phyloP scores from a whole-genome alignment of 148 eudicot genomes.

The Vaccinium macrocarpon region DNA sequence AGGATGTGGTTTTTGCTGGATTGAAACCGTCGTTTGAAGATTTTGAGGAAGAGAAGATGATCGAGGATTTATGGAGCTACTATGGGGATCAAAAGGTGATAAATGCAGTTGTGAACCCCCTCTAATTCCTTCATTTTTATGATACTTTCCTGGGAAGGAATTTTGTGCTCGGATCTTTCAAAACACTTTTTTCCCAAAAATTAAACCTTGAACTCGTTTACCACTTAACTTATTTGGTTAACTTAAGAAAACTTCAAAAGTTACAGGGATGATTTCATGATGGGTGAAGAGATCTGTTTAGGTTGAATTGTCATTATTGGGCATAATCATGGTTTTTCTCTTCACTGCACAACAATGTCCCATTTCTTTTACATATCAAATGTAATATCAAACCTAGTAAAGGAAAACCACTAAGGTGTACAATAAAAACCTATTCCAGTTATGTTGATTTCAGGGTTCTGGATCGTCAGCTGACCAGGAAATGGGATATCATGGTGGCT shows the following conservation, averaged over 20 bases:
- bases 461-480: constrained; percentile 24
- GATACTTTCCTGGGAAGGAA: background rate
- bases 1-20: constrained; percentile 78
- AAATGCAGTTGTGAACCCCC: background rate
- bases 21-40: constrained; percentile 44
- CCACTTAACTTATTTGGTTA: background rate
- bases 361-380: background rate
- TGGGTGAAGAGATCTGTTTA: background rate
- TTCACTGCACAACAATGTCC: too few relatives aligned
- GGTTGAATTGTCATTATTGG: background rate
- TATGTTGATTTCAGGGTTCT: constrained; percentile 35
- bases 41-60: constrained; percentile 50
- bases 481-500: constrained; percentile 15
- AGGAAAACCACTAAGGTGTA: background rate
- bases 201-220: background rate
- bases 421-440: background rate
- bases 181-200: background rate
- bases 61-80: constrained; percentile 55
- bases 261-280: background rate
- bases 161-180: background rate
- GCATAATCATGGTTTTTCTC: background rate
- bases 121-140: background rate
- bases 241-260: background rate
- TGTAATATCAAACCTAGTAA: background rate
- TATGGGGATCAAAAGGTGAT: constrained; percentile 58